Conservation (phyloP, 2,329 filamentous ascomycete genomes). For the Fusarium sp. region DNA sequence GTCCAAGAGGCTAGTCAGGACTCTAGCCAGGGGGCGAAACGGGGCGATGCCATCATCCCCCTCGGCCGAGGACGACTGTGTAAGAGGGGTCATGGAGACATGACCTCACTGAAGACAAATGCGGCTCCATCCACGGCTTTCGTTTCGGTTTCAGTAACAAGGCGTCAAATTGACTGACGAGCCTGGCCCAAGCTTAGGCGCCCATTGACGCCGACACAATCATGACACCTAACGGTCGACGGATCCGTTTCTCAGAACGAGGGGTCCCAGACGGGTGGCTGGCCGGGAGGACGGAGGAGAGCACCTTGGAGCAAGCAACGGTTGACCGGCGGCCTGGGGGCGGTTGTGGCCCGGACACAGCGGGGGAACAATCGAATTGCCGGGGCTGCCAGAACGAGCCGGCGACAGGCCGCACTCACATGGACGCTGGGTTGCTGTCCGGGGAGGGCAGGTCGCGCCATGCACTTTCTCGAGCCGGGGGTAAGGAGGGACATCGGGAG, state of each 20-base stretch:
- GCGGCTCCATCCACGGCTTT: slow-evolving; percentile 8
- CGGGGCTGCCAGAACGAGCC: slow-evolving; percentile 31
- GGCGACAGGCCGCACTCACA: slow-evolving; percentile 30
- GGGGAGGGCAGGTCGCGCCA: slow-evolving; percentile 18
- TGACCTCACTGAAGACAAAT: slow-evolving; percentile 15
- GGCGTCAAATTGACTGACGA: slow-evolving; percentile 15
- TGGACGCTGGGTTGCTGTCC: slow-evolving; percentile 13
- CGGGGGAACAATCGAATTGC: slow-evolving; percentile 28
- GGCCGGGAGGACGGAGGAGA: slow-evolving; percentile 19
- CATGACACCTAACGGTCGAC: slow-evolving; percentile 26
- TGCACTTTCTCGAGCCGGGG: slow-evolving; percentile 15
- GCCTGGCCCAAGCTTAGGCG: slow-evolving; percentile 17
- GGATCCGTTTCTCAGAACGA: slow-evolving; percentile 26
- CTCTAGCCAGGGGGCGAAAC: slow-evolving; percentile 29
- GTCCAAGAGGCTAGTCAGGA: slow-evolving; percentile 8
- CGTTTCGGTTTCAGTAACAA: slow-evolving; percentile 34
- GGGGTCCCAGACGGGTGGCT: slow-evolving; percentile 23
- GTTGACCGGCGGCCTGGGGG: slow-evolving; percentile 25
- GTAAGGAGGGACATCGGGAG: slow-evolving; percentile 10
- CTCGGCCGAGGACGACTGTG: slow-evolving; percentile 23
- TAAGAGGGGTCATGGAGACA: slow-evolving; percentile 21
- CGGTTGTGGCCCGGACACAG: slow-evolving; percentile 15
- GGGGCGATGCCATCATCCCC: slow-evolving; percentile 26
- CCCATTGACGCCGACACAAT: slow-evolving; percentile 24
- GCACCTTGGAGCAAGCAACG: slow-evolving; percentile 29